Evolutionary conservation across 305 asterid species (phyloP).

Genomic region (Galium porrigens): DNA sequence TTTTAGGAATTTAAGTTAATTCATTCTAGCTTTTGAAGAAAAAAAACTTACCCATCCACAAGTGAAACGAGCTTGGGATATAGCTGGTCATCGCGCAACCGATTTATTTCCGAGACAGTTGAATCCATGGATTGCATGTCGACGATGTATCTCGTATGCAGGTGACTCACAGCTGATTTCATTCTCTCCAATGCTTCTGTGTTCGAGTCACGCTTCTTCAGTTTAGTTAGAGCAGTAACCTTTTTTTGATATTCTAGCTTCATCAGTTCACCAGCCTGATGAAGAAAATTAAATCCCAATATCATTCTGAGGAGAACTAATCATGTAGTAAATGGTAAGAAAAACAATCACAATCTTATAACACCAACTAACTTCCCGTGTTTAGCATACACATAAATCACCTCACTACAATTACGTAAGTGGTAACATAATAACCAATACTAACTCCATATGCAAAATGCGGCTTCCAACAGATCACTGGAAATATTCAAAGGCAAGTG

Average conservation of each 20-base stretch:
- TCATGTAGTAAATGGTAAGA: not conserved
- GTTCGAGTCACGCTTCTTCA: conserved; percentile 68
- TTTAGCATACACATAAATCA: not conserved
- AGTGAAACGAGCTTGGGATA: conserved; percentile 74
- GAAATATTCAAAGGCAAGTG: not conserved
- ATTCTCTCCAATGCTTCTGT: conserved; percentile 71
- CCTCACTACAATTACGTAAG: not conserved
- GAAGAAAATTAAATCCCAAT: conserved; percentile 14
- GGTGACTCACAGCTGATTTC: conserved; percentile 94
- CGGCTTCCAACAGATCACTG: not conserved
- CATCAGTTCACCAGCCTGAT: conserved; percentile 94
- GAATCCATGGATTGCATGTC: conserved; percentile 99
- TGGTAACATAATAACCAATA: not conserved
- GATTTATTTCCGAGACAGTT: conserved; percentile 86
- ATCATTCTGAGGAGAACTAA: not conserved
- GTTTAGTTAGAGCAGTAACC: conserved; percentile 63
- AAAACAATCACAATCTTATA: not conserved
- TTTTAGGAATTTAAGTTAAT: not conserved
- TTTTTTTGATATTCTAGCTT: conserved; percentile 83
- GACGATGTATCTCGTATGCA: conserved; percentile 94
- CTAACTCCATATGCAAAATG: not conserved
- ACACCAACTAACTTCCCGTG: not conserved
- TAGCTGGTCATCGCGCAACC: conserved; percentile 79
- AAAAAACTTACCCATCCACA: conserved; percentile 65
- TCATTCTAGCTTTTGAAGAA: not conserved